Evolutionary conservation across 1,284 basidiomycete species (phyloP).

Genomic region (Malassezia sympodialis): DNA sequence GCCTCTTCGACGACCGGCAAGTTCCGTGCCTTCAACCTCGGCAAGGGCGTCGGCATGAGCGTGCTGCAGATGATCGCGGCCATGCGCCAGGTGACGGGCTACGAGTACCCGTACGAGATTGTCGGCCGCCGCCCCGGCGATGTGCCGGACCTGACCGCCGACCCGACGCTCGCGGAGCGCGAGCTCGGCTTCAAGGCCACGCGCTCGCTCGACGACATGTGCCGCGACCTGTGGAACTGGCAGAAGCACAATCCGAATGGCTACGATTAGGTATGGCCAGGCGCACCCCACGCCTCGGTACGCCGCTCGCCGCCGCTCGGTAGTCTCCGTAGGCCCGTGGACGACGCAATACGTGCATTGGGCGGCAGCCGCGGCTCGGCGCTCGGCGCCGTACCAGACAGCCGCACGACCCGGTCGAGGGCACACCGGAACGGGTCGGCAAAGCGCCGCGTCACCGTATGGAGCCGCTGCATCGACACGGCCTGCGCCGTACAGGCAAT

Average conservation of each 20-base stretch:
- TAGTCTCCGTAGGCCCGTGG: slow-evolving; percentile 4
- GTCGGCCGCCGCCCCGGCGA: slow-evolving; percentile 80
- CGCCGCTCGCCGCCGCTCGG: not conserved
- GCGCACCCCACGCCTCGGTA: not conserved
- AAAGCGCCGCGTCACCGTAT: slow-evolving; percentile 40
- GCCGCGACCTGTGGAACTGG: slow-evolving; percentile 46
- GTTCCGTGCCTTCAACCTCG: slow-evolving; percentile 92
- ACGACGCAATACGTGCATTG: not conserved
- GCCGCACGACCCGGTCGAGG: slow-evolving; percentile 27
- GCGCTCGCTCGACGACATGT: slow-evolving; percentile 37
- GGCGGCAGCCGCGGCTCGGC: not conserved
- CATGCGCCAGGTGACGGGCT: slow-evolving; percentile 85
- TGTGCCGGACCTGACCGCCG: slow-evolving; percentile 91
- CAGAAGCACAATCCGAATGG: slow-evolving; percentile 50
- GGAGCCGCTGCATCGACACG: slow-evolving; percentile 33
- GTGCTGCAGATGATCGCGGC: slow-evolving; percentile 90
- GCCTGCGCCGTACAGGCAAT: slow-evolving; percentile 42
- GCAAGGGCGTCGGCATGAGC: slow-evolving; percentile 81
- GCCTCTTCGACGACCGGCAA: slow-evolving; percentile 47
- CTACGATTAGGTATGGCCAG: slow-evolving; percentile 21
- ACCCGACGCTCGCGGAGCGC: slow-evolving; percentile 78
- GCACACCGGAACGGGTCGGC: slow-evolving; percentile 40
- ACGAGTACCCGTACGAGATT: slow-evolving; percentile 65
- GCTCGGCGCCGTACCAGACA: slow-evolving; percentile 21
- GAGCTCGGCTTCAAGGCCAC: slow-evolving; percentile 88